A percentile compares a stretch with the other conserved stretches of the same genome.
These are phyloP conservation scores for Ophiostoma novo-ulmi DNA, from an alignment of 2,329 filamentous ascomycete species.

Conservation along the genomic window DNA sequence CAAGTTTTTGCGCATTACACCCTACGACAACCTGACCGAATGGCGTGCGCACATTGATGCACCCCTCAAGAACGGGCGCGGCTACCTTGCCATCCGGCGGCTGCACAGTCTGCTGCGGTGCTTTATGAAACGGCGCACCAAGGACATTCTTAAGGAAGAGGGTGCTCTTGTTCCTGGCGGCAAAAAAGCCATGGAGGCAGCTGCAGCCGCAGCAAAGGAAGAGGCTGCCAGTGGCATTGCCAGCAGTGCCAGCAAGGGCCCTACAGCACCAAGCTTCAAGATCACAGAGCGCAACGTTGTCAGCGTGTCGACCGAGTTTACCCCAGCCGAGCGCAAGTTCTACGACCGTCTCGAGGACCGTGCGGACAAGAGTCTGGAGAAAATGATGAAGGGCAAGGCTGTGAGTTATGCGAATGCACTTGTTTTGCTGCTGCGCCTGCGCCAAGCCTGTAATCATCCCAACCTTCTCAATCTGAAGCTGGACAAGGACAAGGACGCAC, in stretches of 20 bases:
- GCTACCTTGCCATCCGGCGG: constrained; percentile 80
- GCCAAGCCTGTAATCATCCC: constrained; percentile 93
- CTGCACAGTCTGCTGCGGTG: constrained; percentile 80
- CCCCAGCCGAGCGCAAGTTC: constrained; percentile 73
- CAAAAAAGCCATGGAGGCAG: constrained; percentile 46
- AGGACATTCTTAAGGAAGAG: constrained; percentile 88
- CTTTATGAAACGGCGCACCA: constrained; percentile 98
- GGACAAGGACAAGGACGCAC: constrained; percentile 78
- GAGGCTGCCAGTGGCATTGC: background rate
- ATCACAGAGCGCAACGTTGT: constrained; percentile 89
- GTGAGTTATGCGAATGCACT: constrained; percentile 90
- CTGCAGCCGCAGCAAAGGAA: constrained; percentile 33
- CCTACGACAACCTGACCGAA: constrained; percentile 75
- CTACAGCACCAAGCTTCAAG: constrained; percentile 65
- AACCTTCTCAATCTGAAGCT: constrained; percentile 80
- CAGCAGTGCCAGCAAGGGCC: background rate
- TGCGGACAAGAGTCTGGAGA: constrained; percentile 78
- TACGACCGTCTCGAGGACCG: constrained; percentile 79
- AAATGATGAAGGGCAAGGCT: constrained; percentile 74
- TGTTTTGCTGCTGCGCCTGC: constrained; percentile 80
- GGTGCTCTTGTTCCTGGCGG: constrained; percentile 74
- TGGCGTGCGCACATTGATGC: constrained; percentile 91
- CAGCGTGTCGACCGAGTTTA: constrained; percentile 71
- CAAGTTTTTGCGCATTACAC: constrained; percentile 84
- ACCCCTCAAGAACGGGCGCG: constrained; percentile 84